These are phyloP conservation scores for Colletotrichum paranaense DNA, from an alignment of 2,329 filamentous ascomycete species.

Conservation along the genomic window DNA sequence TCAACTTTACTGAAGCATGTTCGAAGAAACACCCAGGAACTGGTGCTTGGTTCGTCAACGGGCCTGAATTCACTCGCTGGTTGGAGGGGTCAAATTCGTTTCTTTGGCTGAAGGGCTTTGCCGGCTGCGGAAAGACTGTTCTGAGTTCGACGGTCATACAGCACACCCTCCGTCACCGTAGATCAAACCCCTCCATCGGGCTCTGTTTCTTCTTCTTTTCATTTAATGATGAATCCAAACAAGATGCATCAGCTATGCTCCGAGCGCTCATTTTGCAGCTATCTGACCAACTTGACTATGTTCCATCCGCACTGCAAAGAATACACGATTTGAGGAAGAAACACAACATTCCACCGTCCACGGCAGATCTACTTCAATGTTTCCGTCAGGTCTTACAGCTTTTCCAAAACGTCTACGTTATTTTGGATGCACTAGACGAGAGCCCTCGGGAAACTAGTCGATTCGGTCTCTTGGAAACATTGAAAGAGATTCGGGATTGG, in stretches of 20 bases:
- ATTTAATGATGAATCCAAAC: background rate
- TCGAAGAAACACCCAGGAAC: too few species aligned
- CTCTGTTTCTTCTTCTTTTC: background rate
- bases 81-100: too few species aligned
- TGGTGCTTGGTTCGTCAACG: too few species aligned
- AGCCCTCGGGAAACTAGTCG: background rate
- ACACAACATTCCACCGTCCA: background rate
- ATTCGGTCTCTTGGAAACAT: rapidly evolving
- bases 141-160: too few species aligned
- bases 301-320: background rate
- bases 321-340: background rate
- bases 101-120: too few species aligned
- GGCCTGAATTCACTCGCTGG: too few species aligned
- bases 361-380: background rate
- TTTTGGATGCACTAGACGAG: background rate
- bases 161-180: too few species aligned
- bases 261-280: background rate
- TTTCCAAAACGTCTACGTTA: background rate
- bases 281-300: background rate
- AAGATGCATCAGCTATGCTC: background rate
- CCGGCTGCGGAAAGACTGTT: too few species aligned
- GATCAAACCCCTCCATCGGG: background rate
- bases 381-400: background rate
- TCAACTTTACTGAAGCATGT: too few species aligned
- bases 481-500: background rate